These are phyloP conservation scores for Sporothrix brasiliensis DNA, from an alignment of 2,329 filamentous ascomycete genomes.

Conservation along the genomic window DNA sequence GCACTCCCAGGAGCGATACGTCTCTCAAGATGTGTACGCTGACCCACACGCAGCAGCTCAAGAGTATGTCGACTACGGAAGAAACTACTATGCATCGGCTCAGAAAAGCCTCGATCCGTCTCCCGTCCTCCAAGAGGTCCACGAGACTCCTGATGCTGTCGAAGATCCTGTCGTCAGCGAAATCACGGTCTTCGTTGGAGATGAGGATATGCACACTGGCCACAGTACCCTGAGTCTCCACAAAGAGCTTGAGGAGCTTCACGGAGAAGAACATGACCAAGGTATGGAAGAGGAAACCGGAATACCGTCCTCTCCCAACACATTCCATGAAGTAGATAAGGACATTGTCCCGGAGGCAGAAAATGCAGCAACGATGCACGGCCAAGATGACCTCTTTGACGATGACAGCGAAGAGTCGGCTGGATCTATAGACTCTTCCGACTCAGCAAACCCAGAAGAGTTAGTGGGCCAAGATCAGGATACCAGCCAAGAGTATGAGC, in stretches of 20 bases:
- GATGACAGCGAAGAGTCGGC: conserved; percentile 31
- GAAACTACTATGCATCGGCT: conserved; percentile 30
- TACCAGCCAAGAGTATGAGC: neutral
- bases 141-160: neutral
- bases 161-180: neutral
- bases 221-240: conserved; percentile 13
- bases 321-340: neutral
- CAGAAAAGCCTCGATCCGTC: conserved; percentile 27
- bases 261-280: conserved; percentile 14
- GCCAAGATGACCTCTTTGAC: conserved; percentile 44
- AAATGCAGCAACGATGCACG: conserved; percentile 43
- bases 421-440: conserved; percentile 1
- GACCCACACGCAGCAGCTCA: neutral
- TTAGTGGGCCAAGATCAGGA: neutral
- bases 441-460: neutral
- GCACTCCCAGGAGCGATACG: conserved; percentile 20
- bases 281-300: neutral
- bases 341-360: conserved; percentile 35
- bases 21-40: neutral
- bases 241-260: conserved; percentile 15
- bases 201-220: neutral
- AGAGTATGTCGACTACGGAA: conserved; percentile 26
- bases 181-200: neutral
- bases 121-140: conserved; percentile 23
- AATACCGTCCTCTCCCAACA: neutral